Base-by-base conservation (phyloP, 108 stramenopile species). In the Schizochytrium sp. region DNA sequence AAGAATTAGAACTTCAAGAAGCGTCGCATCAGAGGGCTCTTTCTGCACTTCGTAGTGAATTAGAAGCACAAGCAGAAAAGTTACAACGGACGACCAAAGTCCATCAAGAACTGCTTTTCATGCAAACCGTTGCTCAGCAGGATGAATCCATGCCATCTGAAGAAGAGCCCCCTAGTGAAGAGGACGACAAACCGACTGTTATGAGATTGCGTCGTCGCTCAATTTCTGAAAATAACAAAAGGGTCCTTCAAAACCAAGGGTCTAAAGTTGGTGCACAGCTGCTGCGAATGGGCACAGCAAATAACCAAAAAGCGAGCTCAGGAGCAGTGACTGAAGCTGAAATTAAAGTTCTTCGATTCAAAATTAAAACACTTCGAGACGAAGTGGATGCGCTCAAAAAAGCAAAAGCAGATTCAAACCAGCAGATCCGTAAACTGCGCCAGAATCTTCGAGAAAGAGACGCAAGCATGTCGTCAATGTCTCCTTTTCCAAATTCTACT, bases 301-400 rank as follows among this genome's bases (percentile, higher is more conserved):
- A 28, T 28, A 28, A 28, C 28, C 28, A 28, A 28, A 28, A 28
- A 28, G 28, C 28, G 28, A 28, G 28, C 28, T 28, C 28, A 28
- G 28, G 44, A 12, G 7, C 12, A 5, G 64, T 44, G 5, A 44
- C 2, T 44, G 64, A 8, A 38, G 64, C 64, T 8, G 64, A 69
- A 44, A 38, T 69, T 15, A 69, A 69, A 15, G 64, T 69, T 7
- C 28, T 69, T 38, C 64, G 64, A 38, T 69, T 69, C 64, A 69
- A 69, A 15, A 7, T 69, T 7, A 69, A 38, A 8, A 38, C 44
- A 44, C 64, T 69, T 69, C 64, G 64, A 38, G 64, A 69, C 5
- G 12, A 69, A 2, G 64, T 38, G 28, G 19, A 69, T 38, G 44
- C 1, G 28, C 64, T 69, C 64, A 69, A 2, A 44, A 38, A 69